phyloP scores from a whole-genome alignment of 2,329 filamentous ascomycete species.

The Pseudogymnoascus sp. region DNA sequence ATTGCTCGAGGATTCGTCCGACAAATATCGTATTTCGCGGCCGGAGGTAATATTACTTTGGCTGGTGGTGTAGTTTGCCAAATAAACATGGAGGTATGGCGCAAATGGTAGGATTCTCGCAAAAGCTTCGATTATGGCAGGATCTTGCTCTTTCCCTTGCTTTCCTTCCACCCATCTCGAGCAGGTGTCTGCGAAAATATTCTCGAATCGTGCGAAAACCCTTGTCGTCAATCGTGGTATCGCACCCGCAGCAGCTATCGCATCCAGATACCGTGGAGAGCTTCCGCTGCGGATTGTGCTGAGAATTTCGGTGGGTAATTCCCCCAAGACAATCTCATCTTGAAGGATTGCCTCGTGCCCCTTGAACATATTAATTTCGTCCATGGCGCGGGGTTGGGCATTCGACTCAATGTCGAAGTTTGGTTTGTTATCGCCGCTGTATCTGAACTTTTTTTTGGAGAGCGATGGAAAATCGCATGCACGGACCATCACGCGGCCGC shows the following conservation, averaged over 20 bases:
- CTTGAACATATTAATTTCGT: conserved; percentile 46
- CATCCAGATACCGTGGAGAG: conserved; percentile 62
- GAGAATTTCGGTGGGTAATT: conserved; percentile 64
- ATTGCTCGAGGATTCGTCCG: conserved; percentile 25
- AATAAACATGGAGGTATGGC: conserved; percentile 68
- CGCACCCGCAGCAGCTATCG: conserved; percentile 62
- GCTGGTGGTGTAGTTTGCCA: conserved; percentile 42
- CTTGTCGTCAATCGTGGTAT: conserved; percentile 62
- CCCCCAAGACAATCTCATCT: conserved; percentile 46
- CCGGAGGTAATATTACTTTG: conserved; percentile 24
- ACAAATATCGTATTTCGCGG: conserved; percentile 18
- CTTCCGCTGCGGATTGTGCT: conserved; percentile 57
- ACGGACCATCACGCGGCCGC: conserved; percentile 4
- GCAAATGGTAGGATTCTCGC: conserved; percentile 75
- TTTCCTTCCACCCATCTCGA: conserved; percentile 61
- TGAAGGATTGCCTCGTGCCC: conserved; percentile 50
- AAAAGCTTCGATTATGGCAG: conserved; percentile 59
- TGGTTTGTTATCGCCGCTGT: conserved; percentile 10
- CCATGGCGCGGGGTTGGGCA: conserved; percentile 37
- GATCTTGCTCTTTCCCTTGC: conserved; percentile 16
- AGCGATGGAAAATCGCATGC: conserved; percentile 6
- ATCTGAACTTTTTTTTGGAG: conserved; percentile 12
- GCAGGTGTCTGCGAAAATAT: conserved; percentile 72
- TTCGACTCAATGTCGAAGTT: conserved; percentile 14
- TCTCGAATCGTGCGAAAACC: conserved; percentile 68